Evolutionary conservation across 805 yeast genomes (phyloP), one percentile per base, ranked within the genome.

Genomic region (Ogataea sp.): DNA sequence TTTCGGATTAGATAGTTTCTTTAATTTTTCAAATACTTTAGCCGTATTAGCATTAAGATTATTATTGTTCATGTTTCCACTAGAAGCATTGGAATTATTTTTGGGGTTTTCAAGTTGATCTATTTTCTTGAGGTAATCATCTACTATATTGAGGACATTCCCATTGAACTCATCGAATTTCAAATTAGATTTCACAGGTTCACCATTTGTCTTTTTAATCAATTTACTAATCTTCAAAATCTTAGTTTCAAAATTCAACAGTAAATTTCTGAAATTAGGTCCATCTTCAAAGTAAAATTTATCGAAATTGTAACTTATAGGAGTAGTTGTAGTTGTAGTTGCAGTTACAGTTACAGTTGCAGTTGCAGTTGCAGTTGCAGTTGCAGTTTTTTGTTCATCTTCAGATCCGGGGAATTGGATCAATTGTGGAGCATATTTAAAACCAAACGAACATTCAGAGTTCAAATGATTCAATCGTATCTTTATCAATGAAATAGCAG

Each of bases 271-370:
- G 31, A 61, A 58, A 5, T 47, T 41, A 1, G 66, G 65, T 5
- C 64, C 73, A 55, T 68, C 67, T 43, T 64, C 49, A 59, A 56
- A 41, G 0, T 59, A 49, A 10, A 58, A 41, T n/a, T n/a, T n/a
- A n/a, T n/a, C n/a, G n/a, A n/a, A n/a, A n/a, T n/a, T n/a, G n/a
- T n/a, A n/a, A n/a, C n/a, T n/a, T n/a, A n/a, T n/a, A n/a, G n/a
- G n/a, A n/a, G n/a, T n/a, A 11, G 11, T 23, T 23, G 26, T 23
- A 11, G 11, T 11, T 23, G 26, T 23, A 11, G 26, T 23, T 23
- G 26, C 26, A 23, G 11, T 23, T n/a, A n/a, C n/a, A n/a, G n/a
- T n/a, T n/a, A n/a, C n/a, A n/a, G n/a, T n/a, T n/a, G n/a, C n/a
- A 11, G 11, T 23, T 23, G 26, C 11, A 11, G 11, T 11, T 23